phyloP scores from a whole-genome alignment of 2,329 filamentous ascomycete genomes.

The Periconia sp. region DNA sequence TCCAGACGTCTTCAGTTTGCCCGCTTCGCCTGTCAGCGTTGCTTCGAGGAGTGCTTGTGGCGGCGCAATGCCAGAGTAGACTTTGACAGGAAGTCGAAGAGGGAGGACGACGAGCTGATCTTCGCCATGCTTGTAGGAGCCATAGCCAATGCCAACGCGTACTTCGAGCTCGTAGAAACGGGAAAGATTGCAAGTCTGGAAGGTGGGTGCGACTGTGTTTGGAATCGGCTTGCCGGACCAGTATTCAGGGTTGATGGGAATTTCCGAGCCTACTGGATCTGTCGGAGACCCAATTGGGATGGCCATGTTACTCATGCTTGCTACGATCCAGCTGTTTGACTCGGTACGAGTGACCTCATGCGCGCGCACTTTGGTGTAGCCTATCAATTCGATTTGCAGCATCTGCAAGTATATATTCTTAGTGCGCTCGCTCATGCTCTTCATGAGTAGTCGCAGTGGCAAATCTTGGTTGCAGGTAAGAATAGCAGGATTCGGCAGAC shows the following conservation, averaged over 20 bases:
- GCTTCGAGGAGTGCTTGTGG: slow-evolving; percentile 77
- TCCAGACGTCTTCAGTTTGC: slow-evolving; percentile 14
- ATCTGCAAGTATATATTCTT: slow-evolving; percentile 78
- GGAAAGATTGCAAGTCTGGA: slow-evolving; percentile 85
- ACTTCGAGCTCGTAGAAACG: slow-evolving; percentile 85
- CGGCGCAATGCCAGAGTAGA: slow-evolving; percentile 88
- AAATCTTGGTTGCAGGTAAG: slow-evolving; percentile 88
- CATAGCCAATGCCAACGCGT: slow-evolving; percentile 78
- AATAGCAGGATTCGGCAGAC: slow-evolving; percentile 85
- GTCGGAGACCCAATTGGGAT: slow-evolving; percentile 68
- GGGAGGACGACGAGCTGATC: slow-evolving; percentile 81
- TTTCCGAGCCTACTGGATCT: slow-evolving; percentile 69
- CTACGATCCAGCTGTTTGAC: slow-evolving; percentile 75
- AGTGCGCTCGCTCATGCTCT: slow-evolving; percentile 71
- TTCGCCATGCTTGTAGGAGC: slow-evolving; percentile 60
- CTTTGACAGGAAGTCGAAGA: slow-evolving; percentile 76
- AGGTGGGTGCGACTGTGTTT: slow-evolving; percentile 85
- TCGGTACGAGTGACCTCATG: slow-evolving; percentile 76
- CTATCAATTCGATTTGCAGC: slow-evolving; percentile 81
- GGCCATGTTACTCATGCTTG: slow-evolving; percentile 72
- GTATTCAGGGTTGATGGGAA: slow-evolving; percentile 70
- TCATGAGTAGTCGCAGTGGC: slow-evolving; percentile 79
- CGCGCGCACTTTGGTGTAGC: slow-evolving; percentile 78
- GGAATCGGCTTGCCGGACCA: slow-evolving; percentile 79
- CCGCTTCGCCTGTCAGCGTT: slow-evolving; percentile 49